Evolutionary conservation across 305 asterid species (phyloP).

Genomic region (Coffea humblotiana): DNA sequence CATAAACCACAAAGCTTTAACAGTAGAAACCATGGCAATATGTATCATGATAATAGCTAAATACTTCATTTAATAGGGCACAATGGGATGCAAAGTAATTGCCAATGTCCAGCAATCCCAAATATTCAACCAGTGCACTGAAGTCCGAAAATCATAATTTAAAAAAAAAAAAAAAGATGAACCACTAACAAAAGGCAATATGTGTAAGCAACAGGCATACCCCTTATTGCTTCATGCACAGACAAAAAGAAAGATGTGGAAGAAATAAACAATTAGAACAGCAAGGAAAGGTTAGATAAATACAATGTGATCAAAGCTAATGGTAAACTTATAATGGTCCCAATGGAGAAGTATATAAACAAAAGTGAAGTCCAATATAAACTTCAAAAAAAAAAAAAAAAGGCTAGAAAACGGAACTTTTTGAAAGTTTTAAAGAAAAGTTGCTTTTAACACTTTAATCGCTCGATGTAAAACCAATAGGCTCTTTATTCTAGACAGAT

Average conservation of each 20-base stretch:
- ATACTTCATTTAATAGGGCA: not conserved
- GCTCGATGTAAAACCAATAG: no score
- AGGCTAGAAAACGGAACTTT: not conserved
- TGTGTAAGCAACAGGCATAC: not conserved
- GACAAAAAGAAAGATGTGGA: not conserved
- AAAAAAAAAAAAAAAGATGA: not conserved
- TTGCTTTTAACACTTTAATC: no score
- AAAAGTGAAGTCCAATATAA: not conserved
- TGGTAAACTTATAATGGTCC: no score
- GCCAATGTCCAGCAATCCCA: not conserved
- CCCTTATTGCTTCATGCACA: not conserved
- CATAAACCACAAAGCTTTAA: not conserved
- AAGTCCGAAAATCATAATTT: not conserved
- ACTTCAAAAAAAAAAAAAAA: not conserved
- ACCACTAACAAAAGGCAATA: not conserved
- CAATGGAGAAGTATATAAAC: not conserved
- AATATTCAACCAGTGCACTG: not conserved
- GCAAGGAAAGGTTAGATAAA: not conserved
- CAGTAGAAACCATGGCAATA: not conserved
- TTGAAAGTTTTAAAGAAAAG: no score
- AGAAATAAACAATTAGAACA: not conserved
- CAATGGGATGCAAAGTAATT: not conserved
- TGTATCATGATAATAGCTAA: not conserved
- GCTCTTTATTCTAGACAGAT: no score
- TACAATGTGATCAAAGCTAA: not conserved